These are phyloP conservation scores for Carex kokanica DNA, from an alignment of 176 grass and related monocot species.

Conservation along the genomic window DNA sequence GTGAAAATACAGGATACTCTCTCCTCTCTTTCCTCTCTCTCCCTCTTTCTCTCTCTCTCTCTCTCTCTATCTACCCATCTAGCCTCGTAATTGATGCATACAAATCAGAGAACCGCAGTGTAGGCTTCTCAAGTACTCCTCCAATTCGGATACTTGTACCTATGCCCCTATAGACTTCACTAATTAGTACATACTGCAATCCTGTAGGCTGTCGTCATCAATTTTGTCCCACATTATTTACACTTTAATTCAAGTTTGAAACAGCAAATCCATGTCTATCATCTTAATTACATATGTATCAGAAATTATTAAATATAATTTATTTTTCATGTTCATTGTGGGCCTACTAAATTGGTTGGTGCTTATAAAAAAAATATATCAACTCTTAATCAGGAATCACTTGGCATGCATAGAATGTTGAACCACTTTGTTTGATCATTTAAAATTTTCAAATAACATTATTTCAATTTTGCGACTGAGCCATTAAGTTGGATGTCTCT, in stretches of 20 bases:
- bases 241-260: background rate
- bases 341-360: background rate
- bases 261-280: background rate
- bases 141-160: slow-evolving; percentile 8
- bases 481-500: background rate
- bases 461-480: background rate
- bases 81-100: slow-evolving; percentile 53
- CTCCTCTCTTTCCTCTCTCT: background rate
- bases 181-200: background rate
- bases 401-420: background rate
- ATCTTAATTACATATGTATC: background rate
- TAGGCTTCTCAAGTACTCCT: slow-evolving; percentile 56
- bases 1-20: too few relatives aligned
- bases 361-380: too few relatives aligned
- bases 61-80: slow-evolving; percentile 12
- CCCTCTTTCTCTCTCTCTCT: slow-evolving; percentile 30
- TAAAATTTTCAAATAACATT: background rate
- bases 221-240: background rate
- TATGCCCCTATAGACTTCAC: background rate
- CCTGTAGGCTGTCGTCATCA: background rate
- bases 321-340: background rate
- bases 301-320: background rate
- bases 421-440: background rate
- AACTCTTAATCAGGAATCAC: too few relatives aligned
- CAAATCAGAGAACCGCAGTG: slow-evolving; percentile 62